Percentiles rank a stretch among this genome's conserved stretches.
phyloP scores from a whole-genome alignment of 352 stramenopile species.

The Pythium rishiriense region DNA sequence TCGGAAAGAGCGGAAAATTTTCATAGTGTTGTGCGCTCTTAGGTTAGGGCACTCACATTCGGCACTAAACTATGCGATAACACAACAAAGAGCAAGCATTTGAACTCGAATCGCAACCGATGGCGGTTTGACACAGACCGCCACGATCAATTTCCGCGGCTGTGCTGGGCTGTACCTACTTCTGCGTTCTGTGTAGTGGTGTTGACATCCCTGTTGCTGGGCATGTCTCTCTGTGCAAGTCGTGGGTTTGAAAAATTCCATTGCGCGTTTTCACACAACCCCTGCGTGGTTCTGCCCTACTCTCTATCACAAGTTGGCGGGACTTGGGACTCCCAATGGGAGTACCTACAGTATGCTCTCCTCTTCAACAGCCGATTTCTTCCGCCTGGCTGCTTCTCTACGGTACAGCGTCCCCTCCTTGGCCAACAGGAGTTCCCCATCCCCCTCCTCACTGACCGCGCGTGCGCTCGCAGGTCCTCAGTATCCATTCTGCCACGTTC shows the following conservation, averaged over 20 bases:
- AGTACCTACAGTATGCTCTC: slow-evolving; percentile 1
- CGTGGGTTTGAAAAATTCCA: slow-evolving; percentile 4
- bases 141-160: background rate
- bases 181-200: background rate
- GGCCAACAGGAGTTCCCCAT: background rate
- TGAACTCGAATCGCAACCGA: background rate
- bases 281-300: background rate
- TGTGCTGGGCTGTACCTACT: background rate
- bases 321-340: background rate
- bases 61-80: background rate
- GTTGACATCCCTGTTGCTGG: background rate
- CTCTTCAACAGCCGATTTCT: slow-evolving; percentile 14
- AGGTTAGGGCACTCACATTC: background rate
- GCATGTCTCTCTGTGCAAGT: slow-evolving; percentile 2
- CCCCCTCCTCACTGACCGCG: no score
- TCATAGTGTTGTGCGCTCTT: no score
- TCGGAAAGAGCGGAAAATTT: no score
- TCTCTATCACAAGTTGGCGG: background rate
- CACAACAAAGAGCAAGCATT: background rate
- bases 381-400: slow-evolving; percentile 22
- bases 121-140: background rate
- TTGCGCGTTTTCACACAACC: slow-evolving; percentile 1
- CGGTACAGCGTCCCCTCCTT: background rate
- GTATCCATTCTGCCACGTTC: slow-evolving; percentile 29
- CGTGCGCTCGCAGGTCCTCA: slow-evolving; percentile 2